Evolutionary conservation across 2,329 filamentous ascomycete genomes (phyloP).

Genomic region (Paraphoma chrysanthemicola): DNA sequence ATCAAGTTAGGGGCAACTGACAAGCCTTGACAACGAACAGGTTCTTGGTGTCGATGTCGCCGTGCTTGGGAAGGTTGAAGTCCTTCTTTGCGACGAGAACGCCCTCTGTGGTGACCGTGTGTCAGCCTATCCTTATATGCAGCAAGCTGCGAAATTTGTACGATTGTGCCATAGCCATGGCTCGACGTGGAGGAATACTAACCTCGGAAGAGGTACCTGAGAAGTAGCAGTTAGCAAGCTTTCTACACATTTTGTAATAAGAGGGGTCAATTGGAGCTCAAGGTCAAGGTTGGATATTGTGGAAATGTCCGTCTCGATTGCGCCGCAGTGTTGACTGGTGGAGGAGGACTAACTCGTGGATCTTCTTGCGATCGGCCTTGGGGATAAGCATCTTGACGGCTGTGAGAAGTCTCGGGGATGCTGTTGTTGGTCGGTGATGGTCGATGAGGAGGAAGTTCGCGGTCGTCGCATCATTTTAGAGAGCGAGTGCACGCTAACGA

Average conservation of each 20-base stretch:
- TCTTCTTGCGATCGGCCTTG: constrained; percentile 99
- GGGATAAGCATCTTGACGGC: constrained; percentile 82
- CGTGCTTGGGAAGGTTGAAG: constrained; percentile 97
- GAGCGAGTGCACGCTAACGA: constrained; percentile 13
- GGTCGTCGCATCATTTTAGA: constrained; percentile 17
- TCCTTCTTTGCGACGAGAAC: constrained; percentile 98
- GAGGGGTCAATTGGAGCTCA: constrained; percentile 25
- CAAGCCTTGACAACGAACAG: constrained; percentile 98
- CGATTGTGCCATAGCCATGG: constrained; percentile 49
- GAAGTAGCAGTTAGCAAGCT: constrained; percentile 26
- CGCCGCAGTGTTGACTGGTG: constrained; percentile 19
- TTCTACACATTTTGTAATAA: constrained; percentile 12
- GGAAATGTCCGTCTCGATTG: constrained; percentile 38
- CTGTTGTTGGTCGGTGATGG: constrained; percentile 21
- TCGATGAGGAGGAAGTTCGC: constrained; percentile 25
- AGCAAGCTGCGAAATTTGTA: constrained; percentile 41
- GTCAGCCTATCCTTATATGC: constrained; percentile 51
- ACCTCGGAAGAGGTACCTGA: constrained; percentile 53
- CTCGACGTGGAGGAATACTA: constrained; percentile 43
- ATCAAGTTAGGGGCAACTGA: constrained; percentile 25
- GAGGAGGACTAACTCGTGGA: constrained; percentile 91
- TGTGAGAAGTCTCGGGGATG: constrained; percentile 34
- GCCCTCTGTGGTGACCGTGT: constrained; percentile 65
- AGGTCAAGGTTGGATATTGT: constrained; percentile 39
- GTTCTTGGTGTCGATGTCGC: constrained; percentile 99